phyloP scores from a whole-genome alignment of 169 alveolate species.

The Cryptosporidium ubiquitum region DNA sequence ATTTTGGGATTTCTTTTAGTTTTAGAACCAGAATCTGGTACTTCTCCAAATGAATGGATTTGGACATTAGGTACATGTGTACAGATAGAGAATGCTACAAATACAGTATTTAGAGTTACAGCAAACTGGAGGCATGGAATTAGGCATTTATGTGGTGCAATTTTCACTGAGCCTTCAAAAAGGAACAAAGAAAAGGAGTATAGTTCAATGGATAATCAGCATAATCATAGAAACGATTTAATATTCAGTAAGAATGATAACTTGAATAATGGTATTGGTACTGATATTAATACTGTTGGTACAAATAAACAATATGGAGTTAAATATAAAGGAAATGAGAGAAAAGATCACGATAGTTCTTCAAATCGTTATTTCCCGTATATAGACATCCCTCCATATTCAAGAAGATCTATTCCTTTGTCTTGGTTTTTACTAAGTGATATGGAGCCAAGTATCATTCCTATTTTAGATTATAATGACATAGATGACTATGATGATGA shows the following conservation, averaged over 20 bases:
- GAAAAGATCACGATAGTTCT: neutral
- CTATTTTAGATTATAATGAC: slow-evolving; percentile 21
- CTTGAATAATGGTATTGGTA: neutral
- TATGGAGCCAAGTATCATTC: slow-evolving; percentile 64
- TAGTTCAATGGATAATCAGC: neutral
- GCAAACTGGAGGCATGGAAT: slow-evolving; percentile 71
- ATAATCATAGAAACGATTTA: too few species aligned
- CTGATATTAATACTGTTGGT: too few species aligned
- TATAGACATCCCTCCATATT: slow-evolving; percentile 62
- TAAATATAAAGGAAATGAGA: neutral
- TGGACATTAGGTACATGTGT: slow-evolving; percentile 73
- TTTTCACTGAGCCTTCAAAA: slow-evolving; percentile 42
- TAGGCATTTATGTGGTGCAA: slow-evolving; percentile 56
- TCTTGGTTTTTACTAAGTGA: slow-evolving; percentile 68
- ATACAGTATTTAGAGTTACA: slow-evolving; percentile 38
- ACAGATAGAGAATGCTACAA: slow-evolving; percentile 66
- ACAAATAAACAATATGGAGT: too few species aligned
- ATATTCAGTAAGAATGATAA: neutral
- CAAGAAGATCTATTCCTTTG: slow-evolving; percentile 71
- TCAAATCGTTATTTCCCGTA: slow-evolving; percentile 12
- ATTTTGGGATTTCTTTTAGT: slow-evolving; percentile 50
- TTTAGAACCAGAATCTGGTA: slow-evolving; percentile 72
- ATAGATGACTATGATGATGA: slow-evolving; percentile 8
- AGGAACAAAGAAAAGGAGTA: neutral
- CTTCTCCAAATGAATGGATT: slow-evolving; percentile 64